Evolutionary conservation across 163 green algal species (phyloP).

Genomic region (Coccomyxa subellipsoidea): DNA sequence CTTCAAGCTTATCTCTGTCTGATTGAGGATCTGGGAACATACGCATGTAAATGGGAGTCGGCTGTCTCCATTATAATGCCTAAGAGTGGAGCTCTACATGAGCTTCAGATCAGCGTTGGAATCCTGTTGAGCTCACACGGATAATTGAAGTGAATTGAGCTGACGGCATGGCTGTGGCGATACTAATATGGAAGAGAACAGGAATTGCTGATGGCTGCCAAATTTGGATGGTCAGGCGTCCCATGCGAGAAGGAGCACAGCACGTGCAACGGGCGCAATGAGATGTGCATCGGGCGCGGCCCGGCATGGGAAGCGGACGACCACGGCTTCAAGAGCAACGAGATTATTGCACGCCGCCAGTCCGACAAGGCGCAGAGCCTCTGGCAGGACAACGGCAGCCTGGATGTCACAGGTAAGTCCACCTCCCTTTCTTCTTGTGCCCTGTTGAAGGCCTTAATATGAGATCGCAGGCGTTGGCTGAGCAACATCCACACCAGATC

Average conservation of each 20-base stretch:
- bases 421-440: background rate
- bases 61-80: too few species aligned
- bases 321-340: conserved; percentile 55
- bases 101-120: too few species aligned
- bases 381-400: background rate
- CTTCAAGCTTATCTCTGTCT: too few species aligned
- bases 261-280: conserved; percentile 68
- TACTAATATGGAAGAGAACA: background rate
- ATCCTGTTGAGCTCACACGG: too few species aligned
- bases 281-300: conserved; percentile 75
- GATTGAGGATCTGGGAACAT: too few species aligned
- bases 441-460: background rate
- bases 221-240: conserved; percentile 13
- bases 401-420: background rate
- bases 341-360: conserved; percentile 64
- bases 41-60: too few species aligned
- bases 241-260: conserved; percentile 64
- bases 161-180: too few species aligned
- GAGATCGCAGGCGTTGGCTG: too few species aligned
- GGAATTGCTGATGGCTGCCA: background rate
- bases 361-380: conserved; percentile 47
- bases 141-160: too few species aligned
- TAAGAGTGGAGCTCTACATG: too few species aligned
- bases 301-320: conserved; percentile 58
- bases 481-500: too few species aligned